These are phyloP conservation scores for Scorias spongiosa DNA, from an alignment of 2,329 filamentous ascomycete species.

Conservation along the genomic window DNA sequence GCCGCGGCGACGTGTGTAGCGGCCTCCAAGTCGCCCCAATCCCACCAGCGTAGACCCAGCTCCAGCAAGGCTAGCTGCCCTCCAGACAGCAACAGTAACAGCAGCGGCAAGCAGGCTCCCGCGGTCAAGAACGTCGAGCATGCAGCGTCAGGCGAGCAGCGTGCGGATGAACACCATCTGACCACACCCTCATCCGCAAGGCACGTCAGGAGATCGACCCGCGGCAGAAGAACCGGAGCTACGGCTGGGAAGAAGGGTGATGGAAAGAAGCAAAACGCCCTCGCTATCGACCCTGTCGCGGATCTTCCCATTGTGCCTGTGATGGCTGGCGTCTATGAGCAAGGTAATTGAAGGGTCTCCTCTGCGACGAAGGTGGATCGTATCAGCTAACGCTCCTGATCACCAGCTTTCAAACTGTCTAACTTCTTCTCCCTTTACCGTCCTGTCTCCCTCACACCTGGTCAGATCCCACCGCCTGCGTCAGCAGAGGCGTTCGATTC, in stretches of 20 bases:
- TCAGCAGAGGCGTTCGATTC: constrained; percentile 63
- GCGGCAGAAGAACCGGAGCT: constrained; percentile 1
- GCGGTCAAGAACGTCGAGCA: constrained; percentile 10
- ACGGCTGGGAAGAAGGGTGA: constrained; percentile 17
- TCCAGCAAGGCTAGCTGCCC: constrained; percentile 36
- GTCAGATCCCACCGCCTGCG: constrained; percentile 59
- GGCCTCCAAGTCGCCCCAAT: constrained; percentile 16
- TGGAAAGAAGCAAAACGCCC: constrained; percentile 24
- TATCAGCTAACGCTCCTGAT: constrained; percentile 1
- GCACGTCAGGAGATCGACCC: not conserved
- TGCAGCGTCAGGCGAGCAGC: constrained; percentile 2
- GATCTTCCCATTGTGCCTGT: constrained; percentile 60
- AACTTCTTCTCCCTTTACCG: constrained; percentile 94
- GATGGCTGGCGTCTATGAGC: constrained; percentile 51
- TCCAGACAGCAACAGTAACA: constrained; percentile 18
- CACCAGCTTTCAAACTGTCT: constrained; percentile 66
- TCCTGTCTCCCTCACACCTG: constrained; percentile 68
- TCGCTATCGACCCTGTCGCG: constrained; percentile 17
- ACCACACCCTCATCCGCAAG: not conserved
- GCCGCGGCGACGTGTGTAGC: constrained; percentile 14
- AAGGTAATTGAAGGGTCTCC: constrained; percentile 7
- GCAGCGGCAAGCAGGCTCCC: constrained; percentile 14
- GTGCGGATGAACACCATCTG: constrained; percentile 5
- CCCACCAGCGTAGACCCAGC: constrained; percentile 34
- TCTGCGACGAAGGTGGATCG: not conserved